Percentiles rank a stretch among this genome's conserved stretches.
Evolutionary conservation across 139 green algal species (phyloP).

Genomic region (Coccomyxa sp.): DNA sequence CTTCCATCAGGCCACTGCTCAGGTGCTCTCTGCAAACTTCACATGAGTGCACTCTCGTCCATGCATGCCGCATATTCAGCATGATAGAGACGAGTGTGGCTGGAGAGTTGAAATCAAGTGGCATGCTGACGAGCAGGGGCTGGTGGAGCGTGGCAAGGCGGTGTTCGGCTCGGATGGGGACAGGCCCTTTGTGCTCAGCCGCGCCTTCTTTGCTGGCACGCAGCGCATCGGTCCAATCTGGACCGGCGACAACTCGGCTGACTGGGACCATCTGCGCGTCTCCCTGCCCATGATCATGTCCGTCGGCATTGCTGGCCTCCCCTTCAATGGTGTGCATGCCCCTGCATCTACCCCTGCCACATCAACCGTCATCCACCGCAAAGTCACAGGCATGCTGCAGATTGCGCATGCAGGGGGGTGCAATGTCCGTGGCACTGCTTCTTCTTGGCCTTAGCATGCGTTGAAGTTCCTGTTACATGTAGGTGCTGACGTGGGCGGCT

Average conservation of each 20-base stretch:
- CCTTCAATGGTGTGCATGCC: slow-evolving; percentile 59
- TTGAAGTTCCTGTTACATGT: background rate
- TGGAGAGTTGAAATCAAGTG: background rate
- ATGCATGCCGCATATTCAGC: background rate
- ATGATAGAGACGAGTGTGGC: background rate
- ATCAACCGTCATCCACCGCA: background rate
- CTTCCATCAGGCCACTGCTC: slow-evolving; percentile 86
- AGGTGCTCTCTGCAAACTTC: background rate
- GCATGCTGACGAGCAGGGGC: slow-evolving; percentile 40
- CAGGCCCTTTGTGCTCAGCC: slow-evolving; percentile 94
- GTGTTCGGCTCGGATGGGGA: slow-evolving; percentile 70
- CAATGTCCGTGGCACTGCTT: background rate
- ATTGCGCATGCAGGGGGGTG: background rate
- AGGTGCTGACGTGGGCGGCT: slow-evolving; percentile 95
- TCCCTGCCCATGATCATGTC: slow-evolving; percentile 93
- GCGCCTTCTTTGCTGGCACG: slow-evolving; percentile 89
- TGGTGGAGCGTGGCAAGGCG: slow-evolving; percentile 40
- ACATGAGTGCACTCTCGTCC: background rate
- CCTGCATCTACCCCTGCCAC: too few relatives aligned
- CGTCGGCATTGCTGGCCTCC: slow-evolving; percentile 79
- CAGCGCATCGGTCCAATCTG: slow-evolving; percentile 91
- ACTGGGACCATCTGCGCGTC: slow-evolving; percentile 57
- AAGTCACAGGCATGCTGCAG: background rate
- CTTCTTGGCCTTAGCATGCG: background rate
- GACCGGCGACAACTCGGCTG: slow-evolving; percentile 98